Base-by-base conservation (phyloP, 352 stramenopile genomes). In the Globisporangium recalcitrans region DNA sequence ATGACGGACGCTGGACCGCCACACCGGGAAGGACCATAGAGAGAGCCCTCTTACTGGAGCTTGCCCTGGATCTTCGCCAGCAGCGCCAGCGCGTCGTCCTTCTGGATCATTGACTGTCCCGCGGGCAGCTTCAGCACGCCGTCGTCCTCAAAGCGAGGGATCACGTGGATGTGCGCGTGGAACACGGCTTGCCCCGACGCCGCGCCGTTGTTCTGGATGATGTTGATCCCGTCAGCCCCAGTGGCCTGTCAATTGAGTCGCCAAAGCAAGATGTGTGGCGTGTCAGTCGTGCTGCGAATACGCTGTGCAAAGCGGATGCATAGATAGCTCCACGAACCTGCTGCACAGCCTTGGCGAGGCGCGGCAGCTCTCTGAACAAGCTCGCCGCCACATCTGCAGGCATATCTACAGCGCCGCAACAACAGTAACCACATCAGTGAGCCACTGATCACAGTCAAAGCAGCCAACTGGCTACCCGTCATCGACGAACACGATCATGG, bases 181-280 rank as follows among this genome's bases (percentile, higher is more conserved):
- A 93, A 91, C 29, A 93, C 82, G 1, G 73, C 77, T 61, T 95
- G 85, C 1, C 81, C 85, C 1, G 85, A 58, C 10, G 81, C 69
- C 1, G 68, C 26, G 29, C 81, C 81, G 60, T 94, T 94, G 77
- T 94, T 93, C 73, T 94, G 82, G 29, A 94, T 65, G 68, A 94
- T 85, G 63, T 93, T 91, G 64, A 93, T 63, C 34, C 85, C 83
- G 26, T 83, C 73, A 26, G 72, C 74, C 8, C 79, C 80, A 4
- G 84, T 90, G 22, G 85, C 85, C 63, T 81, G 40, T 10, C 4
- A 31, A 40, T 24, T 52, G 3, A 21, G n/a, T 32, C 8, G 2
- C 11, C 34, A 47, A 22, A 66, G 16, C 31, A 48, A 51, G 11
- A 42, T 44, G 13, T 36, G 11, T 21, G 49, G 3, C 11, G 7